Conservation (phyloP, 108 stramenopile genomes). For the Skeletonema menzelii region DNA sequence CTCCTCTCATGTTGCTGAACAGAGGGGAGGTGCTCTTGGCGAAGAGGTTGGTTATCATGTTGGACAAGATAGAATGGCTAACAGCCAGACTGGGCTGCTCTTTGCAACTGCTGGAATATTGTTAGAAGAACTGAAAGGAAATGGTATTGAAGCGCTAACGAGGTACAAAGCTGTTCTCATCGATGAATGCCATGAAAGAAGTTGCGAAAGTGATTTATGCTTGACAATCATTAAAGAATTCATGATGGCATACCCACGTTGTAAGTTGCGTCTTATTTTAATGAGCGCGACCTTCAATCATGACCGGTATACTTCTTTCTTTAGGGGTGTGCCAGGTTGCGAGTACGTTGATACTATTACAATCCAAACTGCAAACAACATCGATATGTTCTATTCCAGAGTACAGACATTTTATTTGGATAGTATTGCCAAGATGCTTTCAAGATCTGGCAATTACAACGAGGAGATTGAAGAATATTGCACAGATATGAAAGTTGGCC, state of each 20-base stretch:
- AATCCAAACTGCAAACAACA: constrained; percentile 34
- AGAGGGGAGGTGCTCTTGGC: constrained; percentile 26
- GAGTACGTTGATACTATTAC: constrained; percentile 47
- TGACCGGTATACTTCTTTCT: constrained; percentile 31
- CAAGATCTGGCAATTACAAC: neutral
- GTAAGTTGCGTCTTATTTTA: constrained; percentile 35
- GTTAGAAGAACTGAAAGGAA: constrained; percentile 42
- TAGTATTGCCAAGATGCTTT: constrained; percentile 25
- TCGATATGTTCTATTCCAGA: constrained; percentile 30
- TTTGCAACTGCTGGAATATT: constrained; percentile 51
- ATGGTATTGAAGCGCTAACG: constrained; percentile 42
- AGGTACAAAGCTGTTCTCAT: constrained; percentile 46
- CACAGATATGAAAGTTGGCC: constrained; percentile 24
- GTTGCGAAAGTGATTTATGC: constrained; percentile 38
- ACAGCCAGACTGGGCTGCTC: constrained; percentile 19
- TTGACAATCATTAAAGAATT: constrained; percentile 40
- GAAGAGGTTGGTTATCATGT: constrained; percentile 56
- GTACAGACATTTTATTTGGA: constrained; percentile 49
- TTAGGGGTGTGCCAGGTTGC: constrained; percentile 39
- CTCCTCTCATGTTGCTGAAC: constrained; percentile 34
- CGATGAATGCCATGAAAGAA: constrained; percentile 57
- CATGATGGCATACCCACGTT: constrained; percentile 31
- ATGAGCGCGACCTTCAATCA: constrained; percentile 55
- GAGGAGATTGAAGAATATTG: constrained; percentile 8
- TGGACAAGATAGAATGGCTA: constrained; percentile 31